Conservation (phyloP, 306 rosid species). For the Cucurbita moschata region DNA sequence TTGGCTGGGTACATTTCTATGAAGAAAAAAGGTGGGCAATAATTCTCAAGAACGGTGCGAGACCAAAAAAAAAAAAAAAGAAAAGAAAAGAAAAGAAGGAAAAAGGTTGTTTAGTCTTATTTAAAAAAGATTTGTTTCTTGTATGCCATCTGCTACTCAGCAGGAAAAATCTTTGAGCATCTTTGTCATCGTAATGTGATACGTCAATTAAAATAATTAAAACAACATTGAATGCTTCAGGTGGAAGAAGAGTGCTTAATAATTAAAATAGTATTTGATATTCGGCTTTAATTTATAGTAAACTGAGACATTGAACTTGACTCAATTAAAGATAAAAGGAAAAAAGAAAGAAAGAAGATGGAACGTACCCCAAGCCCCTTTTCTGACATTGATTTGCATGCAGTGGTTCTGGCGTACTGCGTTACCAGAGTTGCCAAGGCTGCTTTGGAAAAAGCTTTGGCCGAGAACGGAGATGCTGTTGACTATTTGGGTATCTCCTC, state of each 20-base stretch:
- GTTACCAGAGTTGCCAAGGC: constrained; percentile 43
- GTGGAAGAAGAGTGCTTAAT: background rate
- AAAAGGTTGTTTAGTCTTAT: background rate
- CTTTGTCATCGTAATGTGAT: background rate
- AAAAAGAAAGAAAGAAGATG: background rate
- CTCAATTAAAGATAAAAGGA: background rate
- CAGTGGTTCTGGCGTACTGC: constrained; percentile 28
- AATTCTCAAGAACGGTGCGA: background rate
- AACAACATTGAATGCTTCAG: background rate
- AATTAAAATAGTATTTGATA: background rate
- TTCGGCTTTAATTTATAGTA: background rate
- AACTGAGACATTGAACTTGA: background rate
- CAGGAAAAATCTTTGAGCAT: background rate
- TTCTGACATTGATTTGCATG: constrained; percentile 8
- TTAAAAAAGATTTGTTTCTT: background rate
- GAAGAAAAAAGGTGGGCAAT: background rate
- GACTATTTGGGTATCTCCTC: constrained; percentile 22
- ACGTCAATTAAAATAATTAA: background rate
- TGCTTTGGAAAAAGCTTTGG: constrained; percentile 35
- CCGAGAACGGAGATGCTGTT: constrained; percentile 25
- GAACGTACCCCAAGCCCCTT: background rate
- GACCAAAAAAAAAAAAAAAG: background rate
- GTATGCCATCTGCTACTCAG: background rate
- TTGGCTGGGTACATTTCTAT: background rate
- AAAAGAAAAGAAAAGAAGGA: background rate